A percentile compares a stretch with the other conserved stretches of the same genome.
phyloP scores from a whole-genome alignment of 352 stramenopile genomes.

The Phytopythium vexans region DNA sequence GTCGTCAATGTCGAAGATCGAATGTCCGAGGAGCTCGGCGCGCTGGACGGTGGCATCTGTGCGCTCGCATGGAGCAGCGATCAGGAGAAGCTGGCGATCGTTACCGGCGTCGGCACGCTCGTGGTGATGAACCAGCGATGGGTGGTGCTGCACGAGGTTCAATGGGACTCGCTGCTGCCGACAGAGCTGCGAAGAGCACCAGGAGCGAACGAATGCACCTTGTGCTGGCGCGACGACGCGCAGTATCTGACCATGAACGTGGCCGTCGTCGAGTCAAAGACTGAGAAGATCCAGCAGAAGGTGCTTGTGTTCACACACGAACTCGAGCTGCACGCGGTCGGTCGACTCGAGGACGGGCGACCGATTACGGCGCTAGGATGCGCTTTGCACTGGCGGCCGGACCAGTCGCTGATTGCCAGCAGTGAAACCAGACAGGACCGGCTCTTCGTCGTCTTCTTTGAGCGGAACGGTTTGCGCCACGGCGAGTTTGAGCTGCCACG shows the following conservation, averaged over 20 bases:
- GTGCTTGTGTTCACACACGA: slow-evolving; percentile 56
- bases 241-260: slow-evolving; percentile 68
- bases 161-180: slow-evolving; percentile 33
- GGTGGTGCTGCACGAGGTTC: slow-evolving; percentile 71
- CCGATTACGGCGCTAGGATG: slow-evolving; percentile 39
- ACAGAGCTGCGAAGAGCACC: slow-evolving; percentile 11
- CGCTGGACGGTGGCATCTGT: slow-evolving; percentile 57
- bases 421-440: slow-evolving; percentile 53
- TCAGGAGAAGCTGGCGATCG: slow-evolving; percentile 65
- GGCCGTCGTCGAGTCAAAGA: neutral
- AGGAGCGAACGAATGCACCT: neutral
- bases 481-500: slow-evolving; percentile 65
- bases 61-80: slow-evolving; percentile 64
- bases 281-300: slow-evolving; percentile 16
- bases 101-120: slow-evolving; percentile 55
- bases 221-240: slow-evolving; percentile 69
- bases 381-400: slow-evolving; percentile 65
- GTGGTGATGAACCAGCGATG: slow-evolving; percentile 76
- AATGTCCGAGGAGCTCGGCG: slow-evolving; percentile 59
- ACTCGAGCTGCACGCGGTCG: slow-evolving; percentile 56
- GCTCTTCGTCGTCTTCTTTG: slow-evolving; percentile 78
- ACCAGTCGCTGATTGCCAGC: slow-evolving; percentile 69
- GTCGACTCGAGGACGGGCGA: slow-evolving; percentile 70
- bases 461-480: slow-evolving; percentile 78
- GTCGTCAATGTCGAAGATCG: slow-evolving; percentile 47